Percentiles rank a stretch among this genome's conserved stretches.
Evolutionary conservation across 768 basidiomycete species (phyloP).

Genomic region (Termitomyces sp.): DNA sequence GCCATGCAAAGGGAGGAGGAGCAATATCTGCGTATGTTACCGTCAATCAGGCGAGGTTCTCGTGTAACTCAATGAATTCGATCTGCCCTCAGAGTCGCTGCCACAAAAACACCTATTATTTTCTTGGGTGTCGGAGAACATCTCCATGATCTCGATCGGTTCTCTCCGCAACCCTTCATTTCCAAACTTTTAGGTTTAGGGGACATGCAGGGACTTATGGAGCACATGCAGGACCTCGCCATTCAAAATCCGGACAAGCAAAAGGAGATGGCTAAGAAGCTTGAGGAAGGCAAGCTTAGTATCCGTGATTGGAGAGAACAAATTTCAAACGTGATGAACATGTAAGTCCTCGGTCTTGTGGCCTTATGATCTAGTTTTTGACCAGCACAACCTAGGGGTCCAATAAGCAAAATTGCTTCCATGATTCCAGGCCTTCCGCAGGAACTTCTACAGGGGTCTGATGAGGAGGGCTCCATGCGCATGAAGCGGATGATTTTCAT

Average conservation of each 20-base stretch:
- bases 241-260: slow-evolving; percentile 93
- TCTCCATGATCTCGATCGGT: slow-evolving; percentile 93
- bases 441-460: slow-evolving; percentile 84
- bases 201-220: slow-evolving; percentile 95
- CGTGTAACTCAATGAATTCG: background rate
- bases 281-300: slow-evolving; percentile 94
- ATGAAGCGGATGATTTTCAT: slow-evolving; percentile 99
- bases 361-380: slow-evolving; percentile 6
- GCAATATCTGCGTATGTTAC: slow-evolving; percentile 94
- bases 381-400: slow-evolving; percentile 61
- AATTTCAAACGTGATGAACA: slow-evolving; percentile 95
- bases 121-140: slow-evolving; percentile 98
- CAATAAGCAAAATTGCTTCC: slow-evolving; percentile 94
- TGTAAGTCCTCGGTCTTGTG: slow-evolving; percentile 45
- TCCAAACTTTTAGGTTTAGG: slow-evolving; percentile 94
- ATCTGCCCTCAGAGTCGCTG: slow-evolving; percentile 72
- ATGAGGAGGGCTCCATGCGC: slow-evolving; percentile 85
- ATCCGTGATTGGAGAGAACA: slow-evolving; percentile 98
- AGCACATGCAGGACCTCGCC: slow-evolving; percentile 96
- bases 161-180: slow-evolving; percentile 95
- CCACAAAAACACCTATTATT: slow-evolving; percentile 96
- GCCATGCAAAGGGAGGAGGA: slow-evolving; percentile 97
- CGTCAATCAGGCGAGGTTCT: background rate
- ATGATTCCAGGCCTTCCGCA: slow-evolving; percentile 98
- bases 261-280: slow-evolving; percentile 96